Conservation (phyloP, 1,139 yeast species). For the Saccharomyces uvarum region DNA sequence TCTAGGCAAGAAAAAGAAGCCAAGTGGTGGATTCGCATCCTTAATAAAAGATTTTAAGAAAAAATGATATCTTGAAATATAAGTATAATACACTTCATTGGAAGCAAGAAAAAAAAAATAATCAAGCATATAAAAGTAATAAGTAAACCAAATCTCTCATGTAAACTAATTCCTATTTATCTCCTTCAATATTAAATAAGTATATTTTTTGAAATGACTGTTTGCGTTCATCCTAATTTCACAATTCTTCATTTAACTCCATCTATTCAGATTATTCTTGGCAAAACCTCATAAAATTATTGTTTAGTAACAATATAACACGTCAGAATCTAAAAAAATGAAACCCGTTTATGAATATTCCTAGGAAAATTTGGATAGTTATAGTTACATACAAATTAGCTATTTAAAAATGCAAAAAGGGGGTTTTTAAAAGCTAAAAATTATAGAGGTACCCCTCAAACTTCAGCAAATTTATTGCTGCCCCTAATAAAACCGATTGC, state of each 20-base stretch:
- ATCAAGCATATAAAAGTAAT: not conserved
- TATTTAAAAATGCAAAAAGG: not conserved
- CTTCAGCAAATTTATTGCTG: constrained; percentile 22
- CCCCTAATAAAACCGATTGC: constrained; percentile 81
- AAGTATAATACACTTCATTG: not conserved
- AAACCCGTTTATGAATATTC: too few relatives aligned
- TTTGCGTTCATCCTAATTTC: not conserved
- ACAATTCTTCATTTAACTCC: not conserved
- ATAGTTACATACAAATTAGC: not conserved
- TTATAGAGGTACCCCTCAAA: constrained; percentile 4
- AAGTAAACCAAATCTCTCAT: not conserved
- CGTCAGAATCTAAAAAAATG: too few relatives aligned
- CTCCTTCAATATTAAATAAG: not conserved
- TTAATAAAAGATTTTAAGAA: constrained; percentile 45
- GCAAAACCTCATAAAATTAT: not conserved
- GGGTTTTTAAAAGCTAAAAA: not conserved
- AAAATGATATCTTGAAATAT: constrained; percentile 8
- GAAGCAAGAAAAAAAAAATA: not conserved
- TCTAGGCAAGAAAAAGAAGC: constrained; percentile 34
- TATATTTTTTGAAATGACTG: not conserved
- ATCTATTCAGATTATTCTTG: too few relatives aligned
- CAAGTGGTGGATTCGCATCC: constrained; percentile 46
- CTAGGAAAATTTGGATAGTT: not conserved
- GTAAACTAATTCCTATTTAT: not conserved
- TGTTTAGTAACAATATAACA: not conserved